phyloP scores from a whole-genome alignment of 2,329 filamentous ascomycete genomes.

The Clonostachys sp. region DNA sequence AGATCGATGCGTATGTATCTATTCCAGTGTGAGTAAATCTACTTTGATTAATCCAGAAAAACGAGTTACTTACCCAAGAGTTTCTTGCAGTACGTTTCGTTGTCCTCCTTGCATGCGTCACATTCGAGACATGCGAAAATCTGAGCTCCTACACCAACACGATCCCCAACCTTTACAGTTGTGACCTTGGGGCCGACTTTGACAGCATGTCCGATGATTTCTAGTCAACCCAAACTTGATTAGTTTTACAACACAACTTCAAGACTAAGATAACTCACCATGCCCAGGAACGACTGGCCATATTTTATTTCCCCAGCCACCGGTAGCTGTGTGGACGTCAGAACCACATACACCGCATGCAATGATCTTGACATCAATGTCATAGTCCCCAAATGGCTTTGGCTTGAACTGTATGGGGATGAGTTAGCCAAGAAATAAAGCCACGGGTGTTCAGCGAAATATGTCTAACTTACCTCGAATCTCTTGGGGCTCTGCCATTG shows the following conservation, averaged over 20 bases:
- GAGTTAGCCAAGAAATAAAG: no score
- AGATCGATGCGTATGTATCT: constrained; percentile 48
- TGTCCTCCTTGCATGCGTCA: constrained; percentile 28
- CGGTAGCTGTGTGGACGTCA: constrained; percentile 66
- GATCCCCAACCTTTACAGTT: constrained; percentile 48
- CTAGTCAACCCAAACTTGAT: constrained; percentile 30
- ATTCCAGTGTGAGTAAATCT: neutral
- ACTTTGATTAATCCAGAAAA: neutral
- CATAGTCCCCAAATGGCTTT: constrained; percentile 84
- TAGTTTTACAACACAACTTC: neutral
- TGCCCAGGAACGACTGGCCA: constrained; percentile 65
- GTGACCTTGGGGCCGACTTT: constrained; percentile 44
- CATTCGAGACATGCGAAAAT: constrained; percentile 44
- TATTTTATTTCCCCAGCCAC: constrained; percentile 60
- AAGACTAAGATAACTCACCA: constrained; percentile 42
- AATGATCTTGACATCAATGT: constrained; percentile 84
- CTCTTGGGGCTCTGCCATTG: constrained; percentile 58
- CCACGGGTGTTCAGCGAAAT: no score
- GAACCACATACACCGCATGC: constrained; percentile 73
- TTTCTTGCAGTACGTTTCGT: constrained; percentile 30
- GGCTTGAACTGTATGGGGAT: constrained; percentile 57
- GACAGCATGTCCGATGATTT: constrained; percentile 56
- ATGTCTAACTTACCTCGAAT: neutral
- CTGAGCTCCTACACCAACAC: constrained; percentile 54
- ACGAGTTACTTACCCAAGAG: constrained; percentile 32